A percentile compares a stretch with the other conserved stretches of the same genome.
These are phyloP conservation scores for Cunninghamia lanceolata DNA, from an alignment of 75 land plant genomes.

Conservation along the genomic window DNA sequence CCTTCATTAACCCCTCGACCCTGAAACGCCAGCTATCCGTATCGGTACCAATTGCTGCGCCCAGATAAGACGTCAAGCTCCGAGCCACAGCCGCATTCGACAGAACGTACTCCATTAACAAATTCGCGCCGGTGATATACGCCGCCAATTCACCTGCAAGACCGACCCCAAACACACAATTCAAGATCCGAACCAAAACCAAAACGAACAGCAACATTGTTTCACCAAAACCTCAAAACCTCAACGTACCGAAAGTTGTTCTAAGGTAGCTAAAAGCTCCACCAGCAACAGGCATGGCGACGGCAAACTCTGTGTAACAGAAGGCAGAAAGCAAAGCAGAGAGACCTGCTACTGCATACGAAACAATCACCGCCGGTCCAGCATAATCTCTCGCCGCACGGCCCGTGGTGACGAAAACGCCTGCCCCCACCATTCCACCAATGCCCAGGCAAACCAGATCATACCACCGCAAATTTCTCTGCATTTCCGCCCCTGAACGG, in stretches of 20 bases:
- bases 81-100: slow-evolving; percentile 93
- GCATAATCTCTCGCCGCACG: slow-evolving; percentile 54
- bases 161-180: not conserved
- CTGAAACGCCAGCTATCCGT: slow-evolving; percentile 54
- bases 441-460: slow-evolving; percentile 80
- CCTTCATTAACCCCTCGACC: slow-evolving; percentile 42
- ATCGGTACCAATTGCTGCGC: slow-evolving; percentile 49
- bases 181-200: not conserved
- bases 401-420: slow-evolving; percentile 89
- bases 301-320: slow-evolving; percentile 98
- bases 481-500: slow-evolving; percentile 72
- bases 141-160: slow-evolving; percentile 85
- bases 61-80: slow-evolving; percentile 68
- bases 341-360: slow-evolving; percentile 85
- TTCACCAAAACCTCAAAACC: not conserved
- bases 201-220: not conserved
- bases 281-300: slow-evolving; percentile 93
- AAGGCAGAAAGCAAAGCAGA: slow-evolving; percentile 91
- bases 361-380: slow-evolving; percentile 78
- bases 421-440: slow-evolving; percentile 98
- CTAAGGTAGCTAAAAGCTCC: slow-evolving; percentile 95
- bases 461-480: slow-evolving; percentile 62
- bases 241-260: slow-evolving; percentile 67
- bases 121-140: slow-evolving; percentile 81
- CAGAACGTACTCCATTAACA: slow-evolving; percentile 88